A percentile compares a stretch with the other conserved stretches of the same genome.
phyloP scores from a whole-genome alignment of 352 stramenopile species.

The Phytophthora megakarya region DNA sequence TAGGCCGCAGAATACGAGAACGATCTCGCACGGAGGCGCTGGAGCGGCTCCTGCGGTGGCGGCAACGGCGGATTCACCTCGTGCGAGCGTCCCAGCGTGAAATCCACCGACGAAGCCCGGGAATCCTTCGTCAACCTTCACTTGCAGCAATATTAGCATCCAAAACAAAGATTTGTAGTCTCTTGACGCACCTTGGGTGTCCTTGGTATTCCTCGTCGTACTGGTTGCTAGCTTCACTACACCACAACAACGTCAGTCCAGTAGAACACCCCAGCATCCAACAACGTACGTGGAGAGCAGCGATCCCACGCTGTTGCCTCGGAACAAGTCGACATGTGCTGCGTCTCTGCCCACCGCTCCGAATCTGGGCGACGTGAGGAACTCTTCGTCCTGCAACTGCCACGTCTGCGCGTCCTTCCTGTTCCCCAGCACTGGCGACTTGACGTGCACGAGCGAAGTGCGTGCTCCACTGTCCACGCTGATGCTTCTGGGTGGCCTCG shows the following conservation, averaged over 20 bases:
- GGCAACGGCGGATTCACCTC: conserved; percentile 71
- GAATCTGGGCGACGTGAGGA: conserved; percentile 62
- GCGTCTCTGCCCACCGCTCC: conserved; percentile 25
- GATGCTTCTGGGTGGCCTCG: conserved; percentile 45
- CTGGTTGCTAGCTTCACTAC: conserved; percentile 42
- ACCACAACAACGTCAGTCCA: conserved; percentile 21
- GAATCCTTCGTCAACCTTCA: conserved; percentile 63
- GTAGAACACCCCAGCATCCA: background rate
- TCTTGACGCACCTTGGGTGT: conserved; percentile 29
- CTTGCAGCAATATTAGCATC: background rate
- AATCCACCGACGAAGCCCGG: conserved; percentile 77
- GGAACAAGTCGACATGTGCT: conserved; percentile 38
- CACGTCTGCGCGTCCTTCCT: conserved; percentile 70
- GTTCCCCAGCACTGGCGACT: conserved; percentile 62
- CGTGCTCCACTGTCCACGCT: conserved; percentile 48
- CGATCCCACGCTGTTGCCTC: conserved; percentile 32
- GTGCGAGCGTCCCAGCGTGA: conserved; percentile 55
- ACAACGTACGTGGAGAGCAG: conserved; percentile 41
- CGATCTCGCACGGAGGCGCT: conserved; percentile 72
- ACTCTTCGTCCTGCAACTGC: conserved; percentile 74
- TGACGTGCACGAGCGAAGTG: conserved; percentile 44
- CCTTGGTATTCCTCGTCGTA: conserved; percentile 41
- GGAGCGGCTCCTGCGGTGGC: conserved; percentile 63
- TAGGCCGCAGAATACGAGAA: conserved; percentile 80
- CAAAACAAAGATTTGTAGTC: background rate